phyloP scores from a whole-genome alignment of 2,329 filamentous ascomycete species.

The Diaporthe batatas region DNA sequence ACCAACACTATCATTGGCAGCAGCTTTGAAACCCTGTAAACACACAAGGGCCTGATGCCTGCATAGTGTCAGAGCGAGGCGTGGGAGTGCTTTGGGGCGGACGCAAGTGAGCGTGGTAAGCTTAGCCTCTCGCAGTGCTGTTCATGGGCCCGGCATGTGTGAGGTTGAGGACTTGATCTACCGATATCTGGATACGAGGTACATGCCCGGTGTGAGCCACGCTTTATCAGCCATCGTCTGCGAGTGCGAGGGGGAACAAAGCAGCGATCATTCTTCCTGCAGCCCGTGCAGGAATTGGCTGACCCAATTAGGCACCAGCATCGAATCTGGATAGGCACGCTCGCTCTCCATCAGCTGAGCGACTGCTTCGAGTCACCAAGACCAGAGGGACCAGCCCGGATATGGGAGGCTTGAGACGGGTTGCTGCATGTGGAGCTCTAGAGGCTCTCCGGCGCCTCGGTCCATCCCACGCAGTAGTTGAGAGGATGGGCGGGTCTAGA shows the following conservation, averaged over 20 bases:
- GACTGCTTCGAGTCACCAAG: constrained; percentile 21
- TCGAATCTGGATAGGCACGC: constrained; percentile 27
- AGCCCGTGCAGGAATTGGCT: constrained; percentile 19
- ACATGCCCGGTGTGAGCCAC: neutral
- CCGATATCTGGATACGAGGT: constrained; percentile 34
- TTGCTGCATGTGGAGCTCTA: constrained; percentile 5
- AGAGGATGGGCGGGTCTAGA: constrained; percentile 17
- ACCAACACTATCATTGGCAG: constrained; percentile 23
- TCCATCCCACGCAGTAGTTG: neutral
- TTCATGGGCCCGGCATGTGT: neutral
- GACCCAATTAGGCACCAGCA: constrained; percentile 25
- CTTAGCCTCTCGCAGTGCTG: constrained; percentile 3
- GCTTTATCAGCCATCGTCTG: constrained; percentile 17
- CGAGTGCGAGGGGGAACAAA: constrained; percentile 5
- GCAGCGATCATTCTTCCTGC: constrained; percentile 11
- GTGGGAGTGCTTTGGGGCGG: constrained; percentile 17
- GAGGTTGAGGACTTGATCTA: constrained; percentile 16
- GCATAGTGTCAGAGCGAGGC: constrained; percentile 26
- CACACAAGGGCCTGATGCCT: constrained; percentile 22
- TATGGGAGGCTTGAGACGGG: constrained; percentile 2
- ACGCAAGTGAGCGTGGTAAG: constrained; percentile 29
- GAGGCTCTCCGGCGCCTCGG: constrained; percentile 18
- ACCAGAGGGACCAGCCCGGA: neutral
- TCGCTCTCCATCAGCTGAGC: constrained; percentile 18
- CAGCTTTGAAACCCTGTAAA: neutral